Conservation (phyloP, 495 filamentous ascomycete genomes). For the Penicillium angulare region DNA sequence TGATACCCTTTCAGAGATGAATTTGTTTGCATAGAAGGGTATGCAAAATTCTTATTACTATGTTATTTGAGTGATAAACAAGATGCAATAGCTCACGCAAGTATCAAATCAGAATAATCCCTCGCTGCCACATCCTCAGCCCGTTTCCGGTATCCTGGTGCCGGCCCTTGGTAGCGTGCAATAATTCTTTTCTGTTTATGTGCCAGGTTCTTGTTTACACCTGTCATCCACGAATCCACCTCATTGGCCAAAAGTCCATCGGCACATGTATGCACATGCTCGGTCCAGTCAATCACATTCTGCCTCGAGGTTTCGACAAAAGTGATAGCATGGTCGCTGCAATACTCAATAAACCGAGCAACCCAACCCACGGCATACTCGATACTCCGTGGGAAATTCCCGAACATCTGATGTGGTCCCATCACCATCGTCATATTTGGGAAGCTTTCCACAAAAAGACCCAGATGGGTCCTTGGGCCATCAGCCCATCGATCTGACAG, state of each 20-base stretch:
- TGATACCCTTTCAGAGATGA: slow-evolving; percentile 6
- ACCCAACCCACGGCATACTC: slow-evolving; percentile 9
- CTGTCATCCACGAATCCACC: slow-evolving; percentile 42
- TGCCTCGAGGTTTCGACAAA: slow-evolving; percentile 14
- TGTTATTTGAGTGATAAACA: neutral
- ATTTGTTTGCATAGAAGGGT: slow-evolving; percentile 5
- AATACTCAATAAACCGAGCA: slow-evolving; percentile 13
- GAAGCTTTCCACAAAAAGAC: slow-evolving; percentile 1
- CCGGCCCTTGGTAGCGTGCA: slow-evolving; percentile 29
- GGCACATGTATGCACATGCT: slow-evolving; percentile 24
- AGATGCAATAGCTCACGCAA: slow-evolving; percentile 4
- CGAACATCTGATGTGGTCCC: slow-evolving; percentile 10
- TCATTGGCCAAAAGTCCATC: slow-evolving; percentile 36
- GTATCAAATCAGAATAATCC: slow-evolving; percentile 16
- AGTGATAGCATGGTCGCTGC: slow-evolving; percentile 8
- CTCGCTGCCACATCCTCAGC: slow-evolving; percentile 20
- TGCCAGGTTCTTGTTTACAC: slow-evolving; percentile 35
- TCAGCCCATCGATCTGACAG: slow-evolving; percentile 23
- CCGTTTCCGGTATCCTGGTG: slow-evolving; percentile 20
- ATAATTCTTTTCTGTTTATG: slow-evolving; percentile 35
- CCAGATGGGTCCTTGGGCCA: slow-evolving; percentile 15
- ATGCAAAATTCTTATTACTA: neutral
- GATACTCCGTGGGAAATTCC: slow-evolving; percentile 10
- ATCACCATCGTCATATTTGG: slow-evolving; percentile 16
- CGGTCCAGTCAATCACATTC: slow-evolving; percentile 21